Evolutionary conservation across 495 filamentous ascomycete species (phyloP), one percentile per base, ranked within the genome.

Genomic region (Paragyromitra xinjiangensis): DNA sequence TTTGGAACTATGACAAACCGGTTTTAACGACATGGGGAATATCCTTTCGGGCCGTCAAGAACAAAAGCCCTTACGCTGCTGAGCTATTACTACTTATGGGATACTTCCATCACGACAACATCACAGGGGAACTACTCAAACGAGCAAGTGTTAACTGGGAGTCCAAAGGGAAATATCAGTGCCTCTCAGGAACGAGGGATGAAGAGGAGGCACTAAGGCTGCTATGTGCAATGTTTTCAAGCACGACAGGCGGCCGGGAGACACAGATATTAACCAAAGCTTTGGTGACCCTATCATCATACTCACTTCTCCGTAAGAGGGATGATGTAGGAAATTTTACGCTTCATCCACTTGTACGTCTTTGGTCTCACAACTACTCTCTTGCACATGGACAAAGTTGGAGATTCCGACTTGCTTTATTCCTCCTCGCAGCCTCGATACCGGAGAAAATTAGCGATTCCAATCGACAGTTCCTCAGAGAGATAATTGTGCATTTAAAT

Each of bases 11-110:
- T 71, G 37, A 45, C 9, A 26, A 53, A 22, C 61, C 37, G n/a
- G 34, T 71, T 55, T 37, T 11, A 8, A 74, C 63, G 1, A 58
- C 58, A 26, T 74, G 50, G 71, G 63, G 48, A 9, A 74, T 74
- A 45, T 55, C 55, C 7, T 77, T 75, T 45, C 22, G 53, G 12
- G 62, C 71, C 24, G 56, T 75, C 11, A 24, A 61, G 61, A 51
- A 68, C n/a, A 34, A 72, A 51, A 50, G 19, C 19, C 67, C 29
- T 12, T 55, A 66, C 6, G 37, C 68, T 34, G 50, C 42, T 7
- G 65, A 63, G 42, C 50, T 77, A 39, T 40, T 72, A 0, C 26
- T 73, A 61, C 44, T 65, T 19, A 69, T 62, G 53, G 50, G 63
- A 22, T 72, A 65, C 12, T 55, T 77, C 16, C 59, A 56, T 22